Evolutionary conservation across 345 rosid genomes (phyloP), one percentile per base, ranked within the genome.

Genomic region (Laguncularia racemosa): DNA sequence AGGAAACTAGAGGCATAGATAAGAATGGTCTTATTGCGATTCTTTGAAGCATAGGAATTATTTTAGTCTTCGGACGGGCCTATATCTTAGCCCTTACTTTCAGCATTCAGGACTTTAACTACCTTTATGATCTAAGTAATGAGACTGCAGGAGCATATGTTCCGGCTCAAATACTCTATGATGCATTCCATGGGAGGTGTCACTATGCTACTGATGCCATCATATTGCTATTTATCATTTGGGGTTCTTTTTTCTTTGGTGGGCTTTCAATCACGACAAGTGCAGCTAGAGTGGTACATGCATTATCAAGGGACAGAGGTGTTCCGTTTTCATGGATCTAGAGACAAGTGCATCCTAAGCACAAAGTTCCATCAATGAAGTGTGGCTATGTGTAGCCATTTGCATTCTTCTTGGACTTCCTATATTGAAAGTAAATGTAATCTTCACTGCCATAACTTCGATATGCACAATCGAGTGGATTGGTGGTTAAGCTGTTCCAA

Each of bases 141-240:
- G 86, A 81, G 79, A 84, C 84, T 0, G 81, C 74, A 0, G 84
- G 90, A 33, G 71, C 67, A 23, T 68, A 76, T 16, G 86, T 78
- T 19, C 90, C 86, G 2, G 84, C 90, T 20, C 86, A 81, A 66
- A 78, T 81, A 53, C 73, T 84, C 14, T 81, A 78, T 38, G 86
- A 81, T 51, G 90, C 90, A 53, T 84, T 84, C 67, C 72, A 81
- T 51, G 90, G 84, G 46, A 72, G 90, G 81, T 81, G 81, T 57
- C 66, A 75, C 5, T 76, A 55, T 53, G 60, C 79, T 20, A 62
- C 74, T 13, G 86, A 81, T 51, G 86, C 90, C 12, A 72, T 84
- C n/a, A 59, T 84, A 20, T 62, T 84, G 47, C 73, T 84, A 11
- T 63, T 73, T 58, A 47, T 79, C 68, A 81, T 84, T 23, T 84